Evolutionary conservation across 2,329 filamentous ascomycete genomes (phyloP), one percentile per base, ranked within the genome.

Genomic region (Trichoderma polysporum): DNA sequence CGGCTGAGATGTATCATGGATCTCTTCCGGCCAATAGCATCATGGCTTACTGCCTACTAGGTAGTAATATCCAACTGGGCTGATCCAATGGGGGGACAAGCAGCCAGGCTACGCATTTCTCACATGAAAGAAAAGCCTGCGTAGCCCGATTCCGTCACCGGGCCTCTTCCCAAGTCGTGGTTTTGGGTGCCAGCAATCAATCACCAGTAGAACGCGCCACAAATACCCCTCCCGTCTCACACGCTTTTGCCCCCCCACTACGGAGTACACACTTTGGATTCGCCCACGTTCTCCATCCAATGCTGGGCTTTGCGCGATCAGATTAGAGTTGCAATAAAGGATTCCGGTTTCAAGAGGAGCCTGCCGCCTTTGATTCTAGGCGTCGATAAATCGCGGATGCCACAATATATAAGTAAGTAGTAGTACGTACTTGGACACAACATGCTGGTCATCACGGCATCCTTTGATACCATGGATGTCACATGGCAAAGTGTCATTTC

Each of bases 191-290:
- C 17, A n/a, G 27, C 50, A 17, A 53, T n/a, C 27, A 45, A n/a
- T 53, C 39, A 19, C 39, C 49, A 58, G 50, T 52, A 50, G 45
- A 35, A 39, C 35, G 37, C 57, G 56, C 57, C 65, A 56, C 41
- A 56, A 33, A 66, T 61, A 57, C 57, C 65, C 35, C 57, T 59
- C 64, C 57, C 47, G 47, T 57, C 41, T 45, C 58, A 61, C 57
- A 66, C 47, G 15, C 49, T 22, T 53, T 60, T 39, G 15, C 33
- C 50, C 56, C 39, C 49, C 60, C 58, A 53, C 19, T 31, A 13
- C n/a, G n/a, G n/a, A n/a, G n/a, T n/a, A n/a, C n/a, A n/a, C 54
- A 49, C 27, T 22, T 61, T 10, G 31, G 39, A 47, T 17, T 50
- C 37, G 53, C 41, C 63, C 54, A 67, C 37, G 39, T 62, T 53